phyloP scores from a whole-genome alignment of 2,329 filamentous ascomycete genomes.

The Ophiognomonia clavigignenti-juglandacearum region DNA sequence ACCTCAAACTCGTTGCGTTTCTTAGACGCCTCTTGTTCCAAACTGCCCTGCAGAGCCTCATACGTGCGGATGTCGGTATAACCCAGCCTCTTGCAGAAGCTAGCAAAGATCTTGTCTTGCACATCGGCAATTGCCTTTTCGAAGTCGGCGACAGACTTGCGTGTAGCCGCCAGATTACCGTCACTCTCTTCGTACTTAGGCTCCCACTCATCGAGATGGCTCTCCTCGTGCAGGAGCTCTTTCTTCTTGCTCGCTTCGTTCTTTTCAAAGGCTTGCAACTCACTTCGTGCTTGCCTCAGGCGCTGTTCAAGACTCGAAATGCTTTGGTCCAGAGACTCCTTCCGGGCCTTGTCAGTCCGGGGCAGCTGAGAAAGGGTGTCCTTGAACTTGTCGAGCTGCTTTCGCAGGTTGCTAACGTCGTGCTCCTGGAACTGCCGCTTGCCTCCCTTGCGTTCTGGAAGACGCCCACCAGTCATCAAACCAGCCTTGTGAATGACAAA shows the following conservation, averaged over 20 bases:
- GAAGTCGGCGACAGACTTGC: conserved; percentile 46
- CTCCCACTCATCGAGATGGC: conserved; percentile 68
- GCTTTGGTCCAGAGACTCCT: conserved; percentile 77
- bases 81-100: conserved; percentile 81
- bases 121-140: conserved; percentile 66
- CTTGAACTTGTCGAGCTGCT: conserved; percentile 68
- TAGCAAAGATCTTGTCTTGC: conserved; percentile 81
- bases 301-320: conserved; percentile 75
- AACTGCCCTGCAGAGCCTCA: conserved; percentile 84
- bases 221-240: conserved; percentile 68
- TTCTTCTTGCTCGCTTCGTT: conserved; percentile 82
- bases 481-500: conserved; percentile 95
- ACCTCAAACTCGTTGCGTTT: conserved; percentile 83
- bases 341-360: conserved; percentile 70
- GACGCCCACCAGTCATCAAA: conserved; percentile 91
- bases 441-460: conserved; percentile 66
- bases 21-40: conserved; percentile 85
- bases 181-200: conserved; percentile 74
- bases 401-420: conserved; percentile 80
- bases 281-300: conserved; percentile 65
- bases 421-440: conserved; percentile 85
- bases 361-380: conserved; percentile 77
- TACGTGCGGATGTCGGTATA: conserved; percentile 90
- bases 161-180: conserved; percentile 58
- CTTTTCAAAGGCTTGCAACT: conserved; percentile 71